Conservation (phyloP, 257 asterid genomes). For the Buddleja alternifolia region DNA sequence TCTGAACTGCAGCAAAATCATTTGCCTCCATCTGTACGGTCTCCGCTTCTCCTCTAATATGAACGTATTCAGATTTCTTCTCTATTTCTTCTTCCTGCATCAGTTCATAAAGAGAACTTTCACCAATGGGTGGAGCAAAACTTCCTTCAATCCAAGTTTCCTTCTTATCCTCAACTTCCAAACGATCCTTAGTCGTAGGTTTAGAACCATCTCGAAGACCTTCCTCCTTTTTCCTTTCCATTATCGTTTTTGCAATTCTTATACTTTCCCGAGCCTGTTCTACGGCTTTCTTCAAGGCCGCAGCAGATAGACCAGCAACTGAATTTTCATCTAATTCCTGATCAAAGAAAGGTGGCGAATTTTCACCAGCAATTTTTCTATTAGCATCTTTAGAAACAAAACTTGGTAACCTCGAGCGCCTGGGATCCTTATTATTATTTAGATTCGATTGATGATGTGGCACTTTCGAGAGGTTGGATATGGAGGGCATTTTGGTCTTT, state of each 20-base stretch:
- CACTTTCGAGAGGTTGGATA: constrained; percentile 40
- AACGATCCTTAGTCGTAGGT: constrained; percentile 40
- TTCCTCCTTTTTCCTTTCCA: constrained; percentile 67
- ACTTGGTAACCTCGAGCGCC: constrained; percentile 39
- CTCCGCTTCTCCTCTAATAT: no score
- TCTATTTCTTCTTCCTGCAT: constrained; percentile 32
- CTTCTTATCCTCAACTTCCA: constrained; percentile 42
- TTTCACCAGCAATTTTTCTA: constrained; percentile 37
- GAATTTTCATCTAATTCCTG: constrained; percentile 86
- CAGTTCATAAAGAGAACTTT: constrained; percentile 27
- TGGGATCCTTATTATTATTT: constrained; percentile 39
- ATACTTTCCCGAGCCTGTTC: constrained; percentile 93
- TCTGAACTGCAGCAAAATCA: constrained; percentile 35
- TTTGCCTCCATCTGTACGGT: constrained; percentile 26
- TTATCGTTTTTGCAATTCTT: constrained; percentile 70
- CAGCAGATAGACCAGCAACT: constrained; percentile 75
- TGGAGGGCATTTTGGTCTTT: constrained; percentile 35
- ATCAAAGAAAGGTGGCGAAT: constrained; percentile 50
- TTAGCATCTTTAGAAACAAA: constrained; percentile 46
- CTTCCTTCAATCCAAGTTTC: constrained; percentile 36
- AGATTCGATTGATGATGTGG: constrained; percentile 32
- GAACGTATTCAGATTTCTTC: constrained; percentile 26
- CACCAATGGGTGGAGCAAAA: constrained; percentile 36
- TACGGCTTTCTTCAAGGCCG: constrained; percentile 80
- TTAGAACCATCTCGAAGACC: constrained; percentile 45